phyloP scores from a whole-genome alignment of 345 rosid species.

The Pugionium cornutum region DNA sequence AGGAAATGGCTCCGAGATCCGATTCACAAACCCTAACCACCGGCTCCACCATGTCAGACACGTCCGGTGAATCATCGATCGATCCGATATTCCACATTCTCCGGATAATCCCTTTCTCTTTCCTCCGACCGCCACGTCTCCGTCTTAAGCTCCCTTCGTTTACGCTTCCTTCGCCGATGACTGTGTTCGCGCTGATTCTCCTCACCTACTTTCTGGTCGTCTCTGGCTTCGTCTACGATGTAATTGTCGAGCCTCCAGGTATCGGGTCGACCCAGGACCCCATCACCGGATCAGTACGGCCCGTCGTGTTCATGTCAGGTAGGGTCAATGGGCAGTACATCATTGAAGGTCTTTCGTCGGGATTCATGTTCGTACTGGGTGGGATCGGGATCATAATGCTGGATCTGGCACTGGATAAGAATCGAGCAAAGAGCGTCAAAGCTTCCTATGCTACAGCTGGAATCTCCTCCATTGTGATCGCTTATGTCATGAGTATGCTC shows the following conservation, averaged over 20 bases:
- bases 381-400: constrained; percentile 78
- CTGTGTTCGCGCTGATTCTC: constrained; percentile 76
- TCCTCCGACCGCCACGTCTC: constrained; percentile 84
- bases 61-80: constrained; percentile 39
- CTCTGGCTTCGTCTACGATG: constrained; percentile 91
- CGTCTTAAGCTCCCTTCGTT: constrained; percentile 85
- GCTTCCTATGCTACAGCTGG: constrained; percentile 81
- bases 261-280: constrained; percentile 96
- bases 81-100: constrained; percentile 77
- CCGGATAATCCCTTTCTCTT: constrained; percentile 59
- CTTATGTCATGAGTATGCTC: constrained; percentile 92
- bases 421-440: constrained; percentile 80
- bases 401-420: constrained; percentile 90
- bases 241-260: constrained; percentile 96
- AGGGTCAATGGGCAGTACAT: constrained; percentile 96
- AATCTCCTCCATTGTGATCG: constrained; percentile 60
- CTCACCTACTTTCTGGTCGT: constrained; percentile 95
- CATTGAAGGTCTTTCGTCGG: constrained; percentile 95
- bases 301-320: constrained; percentile 88
- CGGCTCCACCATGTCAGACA: constrained; percentile 24
- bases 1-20: constrained; percentile 45
- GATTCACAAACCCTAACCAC: constrained; percentile 39
- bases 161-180: constrained; percentile 86
- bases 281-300: constrained; percentile 75
- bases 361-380: constrained; percentile 92